Conservation (phyloP, 1,284 basidiomycete species). For the Singerocomus rubriflavus region DNA sequence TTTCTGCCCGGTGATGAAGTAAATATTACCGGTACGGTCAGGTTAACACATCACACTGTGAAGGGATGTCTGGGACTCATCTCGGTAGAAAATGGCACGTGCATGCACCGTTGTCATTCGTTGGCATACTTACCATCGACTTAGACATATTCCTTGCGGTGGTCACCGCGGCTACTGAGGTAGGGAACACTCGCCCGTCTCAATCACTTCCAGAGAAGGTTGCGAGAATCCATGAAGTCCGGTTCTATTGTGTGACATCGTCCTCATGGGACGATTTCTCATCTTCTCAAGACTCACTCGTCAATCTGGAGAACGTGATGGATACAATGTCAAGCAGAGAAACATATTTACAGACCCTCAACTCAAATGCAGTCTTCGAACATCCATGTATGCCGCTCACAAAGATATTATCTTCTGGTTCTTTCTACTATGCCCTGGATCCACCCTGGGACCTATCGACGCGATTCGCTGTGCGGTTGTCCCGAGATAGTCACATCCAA, state of each 20-base stretch:
- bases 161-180: conserved; percentile 69
- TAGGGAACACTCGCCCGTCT: conserved; percentile 75
- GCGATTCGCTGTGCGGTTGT: conserved; percentile 65
- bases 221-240: conserved; percentile 74
- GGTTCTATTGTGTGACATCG: conserved; percentile 71
- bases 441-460: conserved; percentile 89
- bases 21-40: conserved; percentile 59
- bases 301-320: conserved; percentile 48
- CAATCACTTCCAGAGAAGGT: conserved; percentile 56
- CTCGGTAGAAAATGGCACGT: conserved; percentile 62
- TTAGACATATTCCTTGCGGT: conserved; percentile 79
- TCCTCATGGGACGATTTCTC: conserved; percentile 68
- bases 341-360: conserved; percentile 42
- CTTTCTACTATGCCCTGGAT: conserved; percentile 89
- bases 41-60: conserved; percentile 61
- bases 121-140: conserved; percentile 6
- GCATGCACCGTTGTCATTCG: not conserved
- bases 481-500: conserved; percentile 45
- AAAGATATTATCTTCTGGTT: conserved; percentile 89
- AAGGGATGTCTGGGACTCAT: conserved; percentile 84
- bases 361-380: conserved; percentile 57
- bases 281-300: conserved; percentile 45
- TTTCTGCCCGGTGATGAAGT: conserved; percentile 74
- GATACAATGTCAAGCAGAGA: conserved; percentile 51
- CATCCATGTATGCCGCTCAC: conserved; percentile 89